These are phyloP conservation scores for Lactarius trivialis DNA, from an alignment of 768 basidiomycete genomes.

Conservation along the genomic window DNA sequence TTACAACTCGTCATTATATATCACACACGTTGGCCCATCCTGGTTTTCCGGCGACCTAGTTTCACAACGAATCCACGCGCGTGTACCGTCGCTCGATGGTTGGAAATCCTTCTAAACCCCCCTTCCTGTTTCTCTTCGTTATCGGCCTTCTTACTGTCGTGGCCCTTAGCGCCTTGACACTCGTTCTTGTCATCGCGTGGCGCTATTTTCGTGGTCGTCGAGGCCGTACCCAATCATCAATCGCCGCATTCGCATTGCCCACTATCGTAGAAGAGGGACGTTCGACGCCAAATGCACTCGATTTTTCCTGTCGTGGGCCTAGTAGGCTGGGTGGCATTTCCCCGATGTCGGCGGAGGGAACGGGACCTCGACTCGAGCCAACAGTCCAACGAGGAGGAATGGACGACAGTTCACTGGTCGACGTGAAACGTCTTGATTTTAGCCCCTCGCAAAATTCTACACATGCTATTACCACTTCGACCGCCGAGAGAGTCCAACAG, in stretches of 20 bases:
- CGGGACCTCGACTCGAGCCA: conserved; percentile 2
- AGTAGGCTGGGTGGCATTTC: conserved; percentile 11
- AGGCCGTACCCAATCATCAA: not conserved
- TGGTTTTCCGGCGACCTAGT: not conserved
- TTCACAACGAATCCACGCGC: conserved; percentile 5
- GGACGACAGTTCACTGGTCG: not conserved
- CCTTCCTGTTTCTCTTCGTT: conserved; percentile 8
- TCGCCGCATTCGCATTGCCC: not conserved
- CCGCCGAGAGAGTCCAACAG: not conserved
- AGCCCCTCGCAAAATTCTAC: not conserved
- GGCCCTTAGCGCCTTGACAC: not conserved
- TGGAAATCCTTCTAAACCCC: not conserved
- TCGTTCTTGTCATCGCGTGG: not conserved
- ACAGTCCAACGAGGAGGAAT: not conserved
- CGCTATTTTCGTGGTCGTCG: conserved; percentile 3
- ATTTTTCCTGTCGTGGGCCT: conserved; percentile 8
- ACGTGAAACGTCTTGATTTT: not conserved
- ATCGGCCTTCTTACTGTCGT: conserved; percentile 1
- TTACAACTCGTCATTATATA: not conserved
- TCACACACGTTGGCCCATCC: not conserved
- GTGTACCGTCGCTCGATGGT: not conserved
- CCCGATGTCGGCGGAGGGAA: not conserved
- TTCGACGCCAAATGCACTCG: not conserved
- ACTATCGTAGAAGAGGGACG: conserved; percentile 11
- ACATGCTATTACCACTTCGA: not conserved